Percentiles rank a stretch among this genome's conserved stretches.
phyloP scores from a whole-genome alignment of 2,329 filamentous ascomycete species.

The Ambrosiella beaveri region DNA sequence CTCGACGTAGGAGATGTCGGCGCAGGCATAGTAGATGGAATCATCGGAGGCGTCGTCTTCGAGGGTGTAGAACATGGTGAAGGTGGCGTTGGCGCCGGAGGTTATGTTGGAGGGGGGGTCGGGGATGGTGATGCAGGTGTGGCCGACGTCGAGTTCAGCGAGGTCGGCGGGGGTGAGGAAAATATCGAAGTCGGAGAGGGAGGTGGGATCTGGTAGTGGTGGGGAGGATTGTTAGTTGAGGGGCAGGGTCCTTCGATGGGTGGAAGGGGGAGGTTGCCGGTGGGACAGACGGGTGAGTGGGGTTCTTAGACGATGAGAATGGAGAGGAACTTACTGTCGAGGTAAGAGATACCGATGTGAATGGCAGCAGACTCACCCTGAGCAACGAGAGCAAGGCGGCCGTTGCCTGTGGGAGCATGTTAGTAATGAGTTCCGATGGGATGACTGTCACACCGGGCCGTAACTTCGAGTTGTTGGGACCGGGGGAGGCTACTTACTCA shows the following conservation, averaged over 20 bases:
- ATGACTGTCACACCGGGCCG: neutral
- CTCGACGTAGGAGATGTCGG: conserved; percentile 29
- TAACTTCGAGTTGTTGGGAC: neutral
- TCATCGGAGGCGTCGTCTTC: conserved; percentile 22
- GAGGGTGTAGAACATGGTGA: conserved; percentile 30
- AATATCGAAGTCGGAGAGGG: conserved; percentile 25
- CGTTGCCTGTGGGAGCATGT: conserved; percentile 26
- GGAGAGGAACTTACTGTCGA: conserved; percentile 23
- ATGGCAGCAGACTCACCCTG: conserved; percentile 40
- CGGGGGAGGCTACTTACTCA: conserved; percentile 23
- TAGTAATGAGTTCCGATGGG: neutral
- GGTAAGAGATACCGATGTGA: conserved; percentile 35
- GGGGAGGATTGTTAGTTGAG: neutral
- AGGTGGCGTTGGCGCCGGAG: conserved; percentile 29
- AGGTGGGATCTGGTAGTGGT: conserved; percentile 21
- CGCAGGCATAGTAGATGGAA: conserved; percentile 30
- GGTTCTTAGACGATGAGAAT: neutral
- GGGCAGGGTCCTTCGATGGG: too few species aligned
- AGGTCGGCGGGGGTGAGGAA: conserved; percentile 22
- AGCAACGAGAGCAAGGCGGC: conserved; percentile 35
- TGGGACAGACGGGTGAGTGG: neutral
- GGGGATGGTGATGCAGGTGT: conserved; percentile 28
- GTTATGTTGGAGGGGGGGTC: conserved; percentile 20
- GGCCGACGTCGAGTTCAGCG: conserved; percentile 26
- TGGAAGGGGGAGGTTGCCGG: neutral